A percentile compares a stretch with the other conserved stretches of the same genome.
Evolutionary conservation across 192 early-diverging fungal genomes (phyloP).

Genomic region (Powellomyces hirtus): DNA sequence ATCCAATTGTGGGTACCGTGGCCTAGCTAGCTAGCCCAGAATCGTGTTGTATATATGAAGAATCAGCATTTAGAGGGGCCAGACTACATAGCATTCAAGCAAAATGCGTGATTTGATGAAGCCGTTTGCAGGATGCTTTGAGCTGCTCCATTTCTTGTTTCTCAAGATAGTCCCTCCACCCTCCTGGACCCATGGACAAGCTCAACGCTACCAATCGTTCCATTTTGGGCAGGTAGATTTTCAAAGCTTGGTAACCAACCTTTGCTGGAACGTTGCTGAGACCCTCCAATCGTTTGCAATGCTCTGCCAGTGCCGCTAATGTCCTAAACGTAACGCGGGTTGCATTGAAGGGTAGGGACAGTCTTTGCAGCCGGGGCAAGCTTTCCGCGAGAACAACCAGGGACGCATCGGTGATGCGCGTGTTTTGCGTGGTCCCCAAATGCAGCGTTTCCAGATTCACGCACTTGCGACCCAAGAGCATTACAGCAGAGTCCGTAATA

Average conservation of each 20-base stretch:
- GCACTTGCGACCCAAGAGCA: slow-evolving; percentile 4
- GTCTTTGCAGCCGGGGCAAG: not conserved
- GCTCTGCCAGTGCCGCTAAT: not conserved
- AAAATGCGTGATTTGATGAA: slow-evolving; percentile 3
- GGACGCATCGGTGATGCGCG: not conserved
- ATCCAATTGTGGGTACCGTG: slow-evolving; percentile 74
- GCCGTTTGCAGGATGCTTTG: not conserved
- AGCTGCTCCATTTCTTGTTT: not conserved
- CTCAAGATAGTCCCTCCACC: not conserved
- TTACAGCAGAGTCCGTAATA: not conserved
- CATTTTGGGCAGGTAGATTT: slow-evolving; percentile 5
- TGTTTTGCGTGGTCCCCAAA: slow-evolving; percentile 2
- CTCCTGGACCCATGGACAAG: not conserved
- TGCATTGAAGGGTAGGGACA: not conserved
- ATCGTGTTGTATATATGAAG: no score
- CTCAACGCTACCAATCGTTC: not conserved
- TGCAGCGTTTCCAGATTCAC: not conserved
- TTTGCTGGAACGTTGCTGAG: slow-evolving; percentile 13
- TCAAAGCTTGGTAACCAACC: not conserved
- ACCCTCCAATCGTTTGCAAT: slow-evolving; percentile 1
- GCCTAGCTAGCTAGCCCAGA: no score
- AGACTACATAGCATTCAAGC: not conserved
- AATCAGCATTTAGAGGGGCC: no score
- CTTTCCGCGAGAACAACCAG: not conserved
- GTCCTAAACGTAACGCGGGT: not conserved